Evolutionary conservation across 371 early-diverging fungal species (phyloP).

Genomic region (Mortierella sp.): DNA sequence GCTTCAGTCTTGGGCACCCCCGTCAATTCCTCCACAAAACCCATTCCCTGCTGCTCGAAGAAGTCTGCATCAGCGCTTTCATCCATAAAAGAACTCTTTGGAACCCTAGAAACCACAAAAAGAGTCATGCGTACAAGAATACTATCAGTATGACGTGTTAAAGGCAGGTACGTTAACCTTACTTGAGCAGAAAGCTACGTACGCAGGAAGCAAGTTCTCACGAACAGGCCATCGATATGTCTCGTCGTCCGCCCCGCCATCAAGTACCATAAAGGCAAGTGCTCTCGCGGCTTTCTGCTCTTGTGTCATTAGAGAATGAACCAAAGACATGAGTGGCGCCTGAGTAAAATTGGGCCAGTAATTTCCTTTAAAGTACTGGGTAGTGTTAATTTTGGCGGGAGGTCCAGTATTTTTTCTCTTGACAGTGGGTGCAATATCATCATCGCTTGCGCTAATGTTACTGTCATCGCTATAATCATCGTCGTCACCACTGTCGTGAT

Average conservation of each 20-base stretch:
- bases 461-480: neutral
- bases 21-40: slow-evolving; percentile 34
- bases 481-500: neutral
- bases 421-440: neutral
- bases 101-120: slow-evolving; percentile 12
- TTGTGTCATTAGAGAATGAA: slow-evolving; percentile 12
- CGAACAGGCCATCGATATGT: slow-evolving; percentile 46
- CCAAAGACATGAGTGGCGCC: slow-evolving; percentile 6
- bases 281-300: slow-evolving; percentile 15
- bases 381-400: too few species aligned
- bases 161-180: neutral
- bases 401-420: neutral
- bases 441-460: neutral
- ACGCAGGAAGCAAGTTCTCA: slow-evolving; percentile 25
- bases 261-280: slow-evolving; percentile 19
- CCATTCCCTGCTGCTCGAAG: slow-evolving; percentile 25
- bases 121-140: neutral
- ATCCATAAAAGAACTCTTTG: slow-evolving; percentile 9
- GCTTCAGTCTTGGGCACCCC: slow-evolving; percentile 32
- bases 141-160: neutral
- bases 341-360: neutral
- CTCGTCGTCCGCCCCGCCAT: slow-evolving; percentile 19
- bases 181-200: neutral
- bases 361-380: neutral
- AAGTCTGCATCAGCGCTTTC: neutral